Evolutionary conservation across 78 protist species (phyloP).

Genomic region (Isochrysis galbana): DNA sequence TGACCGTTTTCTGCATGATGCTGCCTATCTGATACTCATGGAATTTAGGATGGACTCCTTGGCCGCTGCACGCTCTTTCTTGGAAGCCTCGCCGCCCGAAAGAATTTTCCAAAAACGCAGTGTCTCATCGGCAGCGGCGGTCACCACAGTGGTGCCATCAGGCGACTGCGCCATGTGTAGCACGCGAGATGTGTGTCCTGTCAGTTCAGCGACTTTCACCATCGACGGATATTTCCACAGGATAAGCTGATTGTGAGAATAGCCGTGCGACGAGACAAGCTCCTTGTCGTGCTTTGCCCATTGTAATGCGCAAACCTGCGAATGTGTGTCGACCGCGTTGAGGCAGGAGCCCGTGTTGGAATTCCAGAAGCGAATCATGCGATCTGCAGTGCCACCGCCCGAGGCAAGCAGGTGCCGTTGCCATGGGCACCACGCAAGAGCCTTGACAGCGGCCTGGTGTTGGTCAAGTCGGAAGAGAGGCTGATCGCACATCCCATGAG

Average conservation of each 20-base stretch:
- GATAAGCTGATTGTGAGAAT: conserved; percentile 91
- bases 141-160: conserved; percentile 91
- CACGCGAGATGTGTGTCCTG: conserved; percentile 96
- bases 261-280: conserved; percentile 98
- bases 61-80: neutral
- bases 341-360: conserved; percentile 83
- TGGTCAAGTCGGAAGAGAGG: conserved; percentile 62
- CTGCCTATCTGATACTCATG: neutral
- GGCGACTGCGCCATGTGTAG: conserved; percentile 96
- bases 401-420: conserved; percentile 92
- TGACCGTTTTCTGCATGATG: no score
- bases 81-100: neutral
- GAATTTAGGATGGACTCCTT: neutral
- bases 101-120: conserved; percentile 94
- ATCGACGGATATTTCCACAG: conserved; percentile 98
- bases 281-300: conserved; percentile 91
- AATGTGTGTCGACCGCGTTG: conserved; percentile 85
- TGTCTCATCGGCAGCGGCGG: conserved; percentile 99
- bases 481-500: neutral
- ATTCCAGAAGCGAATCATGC: conserved; percentile 97
- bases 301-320: conserved; percentile 89
- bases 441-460: conserved; percentile 95
- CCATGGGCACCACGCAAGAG: conserved; percentile 99
- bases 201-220: conserved; percentile 88
- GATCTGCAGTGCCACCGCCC: conserved; percentile 99